These are phyloP conservation scores for Colletotrichum cordylinicola DNA, from an alignment of 2,329 filamentous ascomycete genomes.

Conservation along the genomic window DNA sequence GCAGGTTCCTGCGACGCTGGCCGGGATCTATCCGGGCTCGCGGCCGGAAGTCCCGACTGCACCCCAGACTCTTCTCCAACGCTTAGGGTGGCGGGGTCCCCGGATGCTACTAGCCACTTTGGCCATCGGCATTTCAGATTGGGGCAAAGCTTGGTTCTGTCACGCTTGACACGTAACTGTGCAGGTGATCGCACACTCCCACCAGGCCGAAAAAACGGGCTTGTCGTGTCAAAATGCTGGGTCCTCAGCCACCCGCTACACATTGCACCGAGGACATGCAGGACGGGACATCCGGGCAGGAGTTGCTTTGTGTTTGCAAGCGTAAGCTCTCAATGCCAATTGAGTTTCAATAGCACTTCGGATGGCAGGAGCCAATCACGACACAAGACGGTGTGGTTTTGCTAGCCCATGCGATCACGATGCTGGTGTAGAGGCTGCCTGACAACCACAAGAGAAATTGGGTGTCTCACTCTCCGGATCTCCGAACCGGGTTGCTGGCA, in stretches of 20 bases:
- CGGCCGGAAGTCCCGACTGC: constrained; percentile 13
- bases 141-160: background rate
- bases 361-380: background rate
- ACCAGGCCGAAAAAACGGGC: background rate
- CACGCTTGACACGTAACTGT: background rate
- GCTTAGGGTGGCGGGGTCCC: constrained; percentile 9
- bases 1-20: background rate
- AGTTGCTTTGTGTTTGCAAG: background rate
- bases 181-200: background rate
- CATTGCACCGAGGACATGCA: background rate
- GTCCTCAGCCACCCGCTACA: background rate
- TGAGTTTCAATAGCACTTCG: background rate
- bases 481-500: background rate
- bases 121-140: background rate
- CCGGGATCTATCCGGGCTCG: constrained; percentile 4
- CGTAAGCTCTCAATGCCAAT: background rate
- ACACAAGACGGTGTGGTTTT: background rate
- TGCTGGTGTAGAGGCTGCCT: background rate
- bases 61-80: constrained; percentile 14
- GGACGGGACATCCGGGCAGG: background rate
- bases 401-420: background rate
- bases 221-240: background rate
- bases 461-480: background rate
- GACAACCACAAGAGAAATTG: background rate
- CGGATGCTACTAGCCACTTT: constrained; percentile 7